phyloP scores from a whole-genome alignment of 768 basidiomycete species.

The Pleurotus pulmonarius region DNA sequence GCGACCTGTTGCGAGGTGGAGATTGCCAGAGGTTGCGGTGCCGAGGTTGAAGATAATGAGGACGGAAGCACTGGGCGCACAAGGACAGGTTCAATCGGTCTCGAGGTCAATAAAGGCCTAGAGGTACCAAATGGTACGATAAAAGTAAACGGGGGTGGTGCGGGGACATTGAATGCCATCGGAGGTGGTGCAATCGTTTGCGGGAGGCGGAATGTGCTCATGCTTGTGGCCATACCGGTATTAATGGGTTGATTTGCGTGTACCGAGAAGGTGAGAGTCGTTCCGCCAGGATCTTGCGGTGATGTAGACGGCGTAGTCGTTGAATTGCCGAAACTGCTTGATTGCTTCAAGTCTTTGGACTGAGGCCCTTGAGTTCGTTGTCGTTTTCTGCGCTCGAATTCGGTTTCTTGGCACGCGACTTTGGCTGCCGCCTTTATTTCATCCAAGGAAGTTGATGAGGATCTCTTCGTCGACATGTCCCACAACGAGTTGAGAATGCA shows the following conservation, averaged over 20 bases:
- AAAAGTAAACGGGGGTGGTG: background rate
- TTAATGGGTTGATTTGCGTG: background rate
- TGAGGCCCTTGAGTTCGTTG: background rate
- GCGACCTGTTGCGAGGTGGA: background rate
- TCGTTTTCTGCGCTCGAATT: constrained; percentile 5
- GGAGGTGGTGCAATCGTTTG: background rate
- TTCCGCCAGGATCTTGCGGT: background rate
- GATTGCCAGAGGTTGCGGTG: background rate
- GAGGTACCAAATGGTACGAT: background rate
- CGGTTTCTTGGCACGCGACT: constrained; percentile 4
- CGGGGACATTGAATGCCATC: background rate
- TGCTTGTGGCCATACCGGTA: background rate
- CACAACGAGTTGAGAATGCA: background rate
- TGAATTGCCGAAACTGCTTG: background rate
- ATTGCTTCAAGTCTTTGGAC: background rate
- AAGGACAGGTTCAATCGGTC: background rate
- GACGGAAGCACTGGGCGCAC: background rate
- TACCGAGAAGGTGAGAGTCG: constrained; percentile 1
- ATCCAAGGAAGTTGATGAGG: background rate
- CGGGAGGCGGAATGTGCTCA: background rate
- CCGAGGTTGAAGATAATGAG: background rate
- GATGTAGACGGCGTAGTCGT: background rate
- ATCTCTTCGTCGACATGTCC: background rate
- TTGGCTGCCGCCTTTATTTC: constrained; percentile 2
- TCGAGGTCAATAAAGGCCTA: background rate